Base-by-base conservation (phyloP, 1,284 basidiomycete species). In the Neonothopanus nambi region DNA sequence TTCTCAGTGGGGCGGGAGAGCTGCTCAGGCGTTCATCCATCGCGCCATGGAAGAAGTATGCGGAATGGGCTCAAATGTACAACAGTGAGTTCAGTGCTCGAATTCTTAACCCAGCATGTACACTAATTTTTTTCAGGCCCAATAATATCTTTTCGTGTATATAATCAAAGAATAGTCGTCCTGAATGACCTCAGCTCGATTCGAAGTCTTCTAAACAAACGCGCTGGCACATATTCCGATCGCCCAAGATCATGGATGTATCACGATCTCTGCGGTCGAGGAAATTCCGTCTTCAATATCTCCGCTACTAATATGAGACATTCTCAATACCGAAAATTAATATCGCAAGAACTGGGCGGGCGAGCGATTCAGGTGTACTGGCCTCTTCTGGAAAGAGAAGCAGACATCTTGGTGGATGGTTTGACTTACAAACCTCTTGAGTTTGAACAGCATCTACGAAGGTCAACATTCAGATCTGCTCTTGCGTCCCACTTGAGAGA, bases 211-310 rank as follows among this genome's bases (percentile, higher is more conserved):
- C 63, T 78, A 9, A 70, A 73, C 30, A 62, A 63, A 47, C 69
- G 74, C 21, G 67, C 73, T n/a, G 52, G 59, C 30, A 70, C 70
- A 5, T 77, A 76, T 52, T 76, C 74, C 11, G 73, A 77, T 51
- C 70, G 77, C 1, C 76, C 77, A 0, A 63, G 61, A 46, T 66
- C 65, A 5, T 71, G 69, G 65, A 77, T 78, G 74, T 74, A 65
- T 57, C 51, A 52, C 43, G 70, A 69, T 6, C 67, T 78, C 28
- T 75, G 72, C 49, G 73, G 67, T 20, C 71, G 76, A 7, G 67
- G 66, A 39, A 63, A 69, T 45, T 63, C 70, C 1, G 66, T 71
- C 28, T 75, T 73, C 63, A 73, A 72, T 50, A 70, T 75, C 13
- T 71, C 73, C 3, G 69, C 72, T 2, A 60, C 61, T 5, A 61